These are phyloP conservation scores for Spiromastix sp. DNA, from an alignment of 2,329 filamentous ascomycete genomes.

Conservation along the genomic window DNA sequence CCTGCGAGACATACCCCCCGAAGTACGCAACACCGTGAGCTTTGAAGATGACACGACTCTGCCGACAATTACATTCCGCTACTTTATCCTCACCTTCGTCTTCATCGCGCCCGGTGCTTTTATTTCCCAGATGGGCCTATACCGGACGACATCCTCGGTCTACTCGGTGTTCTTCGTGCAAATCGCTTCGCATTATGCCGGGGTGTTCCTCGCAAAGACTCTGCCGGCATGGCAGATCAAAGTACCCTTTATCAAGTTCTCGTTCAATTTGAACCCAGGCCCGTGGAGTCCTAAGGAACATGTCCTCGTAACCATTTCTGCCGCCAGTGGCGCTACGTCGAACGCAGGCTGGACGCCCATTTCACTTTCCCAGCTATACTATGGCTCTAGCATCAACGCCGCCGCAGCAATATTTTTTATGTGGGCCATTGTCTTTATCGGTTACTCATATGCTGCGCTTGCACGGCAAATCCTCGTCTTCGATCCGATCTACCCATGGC, in stretches of 20 bases:
- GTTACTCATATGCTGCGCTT: slow-evolving; percentile 49
- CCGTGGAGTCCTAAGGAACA: slow-evolving; percentile 51
- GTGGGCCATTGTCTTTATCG: slow-evolving; percentile 47
- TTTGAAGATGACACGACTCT: slow-evolving; percentile 47
- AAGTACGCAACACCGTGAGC: slow-evolving; percentile 48
- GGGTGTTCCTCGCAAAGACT: slow-evolving; percentile 42
- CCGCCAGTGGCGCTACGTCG: slow-evolving; percentile 43
- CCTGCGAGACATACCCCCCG: slow-evolving; percentile 42
- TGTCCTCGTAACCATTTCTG: slow-evolving; percentile 46
- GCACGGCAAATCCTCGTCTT: slow-evolving; percentile 48
- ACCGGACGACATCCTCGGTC: slow-evolving; percentile 46
- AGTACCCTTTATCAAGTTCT: slow-evolving; percentile 38
- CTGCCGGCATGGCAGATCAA: slow-evolving; percentile 39
- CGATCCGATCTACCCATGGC: slow-evolving; percentile 48
- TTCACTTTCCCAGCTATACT: slow-evolving; percentile 48
- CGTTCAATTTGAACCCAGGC: slow-evolving; percentile 46
- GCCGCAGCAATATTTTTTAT: slow-evolving; percentile 51
- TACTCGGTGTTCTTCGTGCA: slow-evolving; percentile 55
- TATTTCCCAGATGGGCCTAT: slow-evolving; percentile 46
- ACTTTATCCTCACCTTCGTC: slow-evolving; percentile 45
- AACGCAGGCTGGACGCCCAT: slow-evolving; percentile 44
- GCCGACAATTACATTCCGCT: slow-evolving; percentile 50
- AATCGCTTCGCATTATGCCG: slow-evolving; percentile 46
- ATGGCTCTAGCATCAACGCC: slow-evolving; percentile 41
- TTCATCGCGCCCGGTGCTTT: slow-evolving; percentile 50